These are phyloP conservation scores for Candida hungchunana DNA, from an alignment of 805 yeast genomes.

Conservation along the genomic window DNA sequence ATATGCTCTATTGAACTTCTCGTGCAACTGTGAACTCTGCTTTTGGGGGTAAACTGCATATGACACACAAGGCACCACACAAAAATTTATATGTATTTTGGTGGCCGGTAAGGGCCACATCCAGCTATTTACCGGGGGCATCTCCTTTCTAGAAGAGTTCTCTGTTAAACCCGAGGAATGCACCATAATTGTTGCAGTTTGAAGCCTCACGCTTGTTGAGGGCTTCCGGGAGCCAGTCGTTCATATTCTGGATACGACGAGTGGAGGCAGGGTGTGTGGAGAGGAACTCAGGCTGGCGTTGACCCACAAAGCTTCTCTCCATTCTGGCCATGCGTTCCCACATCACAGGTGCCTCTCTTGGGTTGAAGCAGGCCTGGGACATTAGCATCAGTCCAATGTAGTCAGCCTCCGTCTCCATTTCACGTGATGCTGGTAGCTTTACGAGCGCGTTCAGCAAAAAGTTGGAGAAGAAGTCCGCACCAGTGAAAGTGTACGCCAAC, in stretches of 20 bases:
- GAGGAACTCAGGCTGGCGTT: constrained; percentile 52
- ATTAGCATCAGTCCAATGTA: constrained; percentile 88
- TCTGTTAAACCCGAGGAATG: constrained; percentile 12
- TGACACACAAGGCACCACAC: too few relatives aligned
- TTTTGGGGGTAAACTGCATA: too few relatives aligned
- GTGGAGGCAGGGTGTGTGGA: constrained; percentile 87
- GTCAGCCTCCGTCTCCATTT: constrained; percentile 96
- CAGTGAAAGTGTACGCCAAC: constrained; percentile 55
- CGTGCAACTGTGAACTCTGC: too few relatives aligned
- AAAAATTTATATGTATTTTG: not conserved
- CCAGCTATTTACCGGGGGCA: too few relatives aligned
- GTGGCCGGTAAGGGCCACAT: too few relatives aligned
- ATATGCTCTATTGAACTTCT: too few relatives aligned
- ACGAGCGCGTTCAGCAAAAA: constrained; percentile 52
- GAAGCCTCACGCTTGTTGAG: constrained; percentile 12
- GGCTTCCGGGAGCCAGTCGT: constrained; percentile 59
- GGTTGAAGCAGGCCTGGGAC: constrained; percentile 85
- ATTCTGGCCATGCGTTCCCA: constrained; percentile 78
- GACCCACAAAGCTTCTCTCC: constrained; percentile 34
- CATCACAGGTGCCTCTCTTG: constrained; percentile 64
- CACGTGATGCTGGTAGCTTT: constrained; percentile 82
- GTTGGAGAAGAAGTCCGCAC: constrained; percentile 49
- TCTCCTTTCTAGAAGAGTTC: constrained; percentile 10
- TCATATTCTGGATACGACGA: constrained; percentile 67
- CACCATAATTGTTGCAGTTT: constrained; percentile 13